Conservation (phyloP, 306 rosid species). For the Psophocarpus tetragonolobus region DNA sequence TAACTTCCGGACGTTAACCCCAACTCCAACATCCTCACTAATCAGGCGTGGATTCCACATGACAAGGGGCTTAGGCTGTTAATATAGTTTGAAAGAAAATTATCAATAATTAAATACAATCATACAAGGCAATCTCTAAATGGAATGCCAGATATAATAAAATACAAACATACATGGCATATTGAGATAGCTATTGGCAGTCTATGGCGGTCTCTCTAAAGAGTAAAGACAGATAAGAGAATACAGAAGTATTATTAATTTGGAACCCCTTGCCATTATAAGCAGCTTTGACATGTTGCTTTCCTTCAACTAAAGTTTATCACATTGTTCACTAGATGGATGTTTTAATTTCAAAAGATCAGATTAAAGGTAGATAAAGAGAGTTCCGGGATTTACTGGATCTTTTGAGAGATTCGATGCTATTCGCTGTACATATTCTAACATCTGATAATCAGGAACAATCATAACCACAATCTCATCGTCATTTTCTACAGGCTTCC, state of each 20-base stretch:
- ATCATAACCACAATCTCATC: slow-evolving; percentile 96
- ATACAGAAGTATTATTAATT: background rate
- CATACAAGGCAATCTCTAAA: slow-evolving; percentile 16
- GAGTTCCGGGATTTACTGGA: slow-evolving; percentile 58
- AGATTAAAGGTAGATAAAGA: slow-evolving; percentile 16
- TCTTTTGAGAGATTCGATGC: slow-evolving; percentile 82
- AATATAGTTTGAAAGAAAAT: slow-evolving; percentile 26
- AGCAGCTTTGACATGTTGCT: slow-evolving; percentile 10
- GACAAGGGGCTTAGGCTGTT: slow-evolving; percentile 89
- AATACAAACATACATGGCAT: slow-evolving; percentile 1
- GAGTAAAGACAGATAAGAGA: slow-evolving; percentile 21
- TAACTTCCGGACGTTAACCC: slow-evolving; percentile 76
- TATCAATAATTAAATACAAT: background rate
- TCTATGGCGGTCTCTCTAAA: background rate
- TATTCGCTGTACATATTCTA: slow-evolving; percentile 80
- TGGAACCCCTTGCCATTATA: slow-evolving; percentile 5
- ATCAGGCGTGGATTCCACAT: slow-evolving; percentile 98
- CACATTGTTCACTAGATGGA: slow-evolving; percentile 8
- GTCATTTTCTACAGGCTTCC: slow-evolving; percentile 75
- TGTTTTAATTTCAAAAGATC: slow-evolving; percentile 27
- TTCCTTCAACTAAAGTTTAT: slow-evolving; percentile 7
- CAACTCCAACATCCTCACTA: slow-evolving; percentile 96
- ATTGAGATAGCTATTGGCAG: slow-evolving; percentile 16
- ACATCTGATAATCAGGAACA: slow-evolving; percentile 96
- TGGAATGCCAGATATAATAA: slow-evolving; percentile 14